Evolutionary conservation across 352 stramenopile genomes (phyloP), one percentile per base, ranked within the genome.

Genomic region (Phytopythium boreale): DNA sequence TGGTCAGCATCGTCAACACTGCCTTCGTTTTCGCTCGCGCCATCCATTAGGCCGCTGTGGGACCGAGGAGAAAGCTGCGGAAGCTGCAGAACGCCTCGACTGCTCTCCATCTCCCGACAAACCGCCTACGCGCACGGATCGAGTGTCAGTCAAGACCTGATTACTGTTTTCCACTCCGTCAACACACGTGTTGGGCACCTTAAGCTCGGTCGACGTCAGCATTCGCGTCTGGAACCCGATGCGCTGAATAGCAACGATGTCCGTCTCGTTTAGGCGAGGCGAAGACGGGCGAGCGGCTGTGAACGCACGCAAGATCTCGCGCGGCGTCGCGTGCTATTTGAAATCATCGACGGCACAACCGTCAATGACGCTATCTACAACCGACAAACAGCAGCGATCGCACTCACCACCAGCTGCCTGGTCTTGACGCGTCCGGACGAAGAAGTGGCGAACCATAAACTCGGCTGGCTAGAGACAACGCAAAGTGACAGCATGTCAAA

Each of bases 381-480:
- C 6, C 22, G 0, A n/a, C 20, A 56, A 4, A 6, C 12, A 36
- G 7, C 50, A 15, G 24, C 31, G 5, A 37, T 6, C 20, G 19
- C 19, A 19, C 52, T 20, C 36, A 87, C 80, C 71, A 66, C 72
- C 10, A 84, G 36, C 44, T 76, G 69, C 37, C 62, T 69, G 0
- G 71, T 47, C 67, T 82, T 87, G 43, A 88, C 62, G 41, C 75
- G 63, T 22, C 66, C 72, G 17, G 79, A 77, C 15, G 79, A 72
- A 10, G 73, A 74, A 1, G 79, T 90, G 43, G 68, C 62, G 62
- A 87, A 90, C 81, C 81, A 90, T 22, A 90, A 59, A 49, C 74
- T 86, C 2, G 81, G 79, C 37, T 85, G 71, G 0, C 81, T 90
- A 29, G 6, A 46, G 14, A 20, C n/a, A 55, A 27, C 53, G 60